Percentiles rank a stretch among this genome's conserved stretches.
Evolutionary conservation across 768 basidiomycete species (phyloP).

Genomic region (Solioccasus polychromus): DNA sequence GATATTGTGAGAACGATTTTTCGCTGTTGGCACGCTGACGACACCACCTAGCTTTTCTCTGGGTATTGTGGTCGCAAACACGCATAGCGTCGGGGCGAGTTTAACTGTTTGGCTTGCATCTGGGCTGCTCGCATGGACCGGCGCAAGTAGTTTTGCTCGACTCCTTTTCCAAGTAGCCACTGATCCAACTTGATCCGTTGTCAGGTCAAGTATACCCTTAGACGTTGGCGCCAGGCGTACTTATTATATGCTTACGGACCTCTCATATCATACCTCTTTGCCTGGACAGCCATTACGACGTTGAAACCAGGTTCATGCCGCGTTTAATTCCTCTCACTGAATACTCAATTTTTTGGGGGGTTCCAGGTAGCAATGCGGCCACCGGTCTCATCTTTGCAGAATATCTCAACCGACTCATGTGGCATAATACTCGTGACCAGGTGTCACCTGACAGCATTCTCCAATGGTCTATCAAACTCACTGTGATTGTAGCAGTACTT

Average conservation of each 20-base stretch:
- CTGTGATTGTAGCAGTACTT: constrained; percentile 69
- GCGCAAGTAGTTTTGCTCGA: constrained; percentile 84
- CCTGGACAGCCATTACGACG: constrained; percentile 91
- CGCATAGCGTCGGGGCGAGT: constrained; percentile 87
- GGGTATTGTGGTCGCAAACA: constrained; percentile 87
- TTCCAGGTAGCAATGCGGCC: constrained; percentile 70
- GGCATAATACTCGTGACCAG: constrained; percentile 67
- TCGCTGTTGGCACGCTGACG: constrained; percentile 1
- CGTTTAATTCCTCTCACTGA: neutral
- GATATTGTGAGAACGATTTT: constrained; percentile 68
- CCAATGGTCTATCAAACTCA: constrained; percentile 88
- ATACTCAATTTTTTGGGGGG: constrained; percentile 5
- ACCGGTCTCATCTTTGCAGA: constrained; percentile 88
- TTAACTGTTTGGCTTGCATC: constrained; percentile 80
- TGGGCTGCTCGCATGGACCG: constrained; percentile 91
- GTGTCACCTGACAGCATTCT: constrained; percentile 79
- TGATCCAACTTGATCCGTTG: neutral
- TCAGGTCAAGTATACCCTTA: constrained; percentile 33
- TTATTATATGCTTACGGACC: constrained; percentile 88
- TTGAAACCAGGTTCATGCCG: constrained; percentile 67
- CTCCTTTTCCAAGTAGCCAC: neutral
- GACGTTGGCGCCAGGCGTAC: constrained; percentile 72
- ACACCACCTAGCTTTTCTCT: constrained; percentile 69
- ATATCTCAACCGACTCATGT: constrained; percentile 88
- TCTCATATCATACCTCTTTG: constrained; percentile 84